Conservation (phyloP, 208 protist species). For the Leishmania guyanensis region DNA sequence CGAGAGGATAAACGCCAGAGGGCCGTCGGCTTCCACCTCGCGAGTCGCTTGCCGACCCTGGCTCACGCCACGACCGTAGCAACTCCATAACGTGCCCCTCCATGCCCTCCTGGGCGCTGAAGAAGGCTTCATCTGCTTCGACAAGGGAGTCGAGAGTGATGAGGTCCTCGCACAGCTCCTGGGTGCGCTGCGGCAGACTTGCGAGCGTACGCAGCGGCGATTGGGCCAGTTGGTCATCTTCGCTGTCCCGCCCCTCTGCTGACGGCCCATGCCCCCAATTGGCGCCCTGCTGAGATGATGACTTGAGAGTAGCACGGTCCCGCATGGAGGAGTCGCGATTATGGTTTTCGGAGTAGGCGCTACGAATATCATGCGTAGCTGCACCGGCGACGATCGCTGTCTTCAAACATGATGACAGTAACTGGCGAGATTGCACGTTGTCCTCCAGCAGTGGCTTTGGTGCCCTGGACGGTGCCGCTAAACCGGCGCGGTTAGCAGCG, state of each 20-base stretch:
- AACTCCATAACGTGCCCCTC: constrained; percentile 16
- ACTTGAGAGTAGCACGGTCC: not conserved
- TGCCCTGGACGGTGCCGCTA: not conserved
- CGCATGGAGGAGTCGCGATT: not conserved
- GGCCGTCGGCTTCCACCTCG: constrained; percentile 11
- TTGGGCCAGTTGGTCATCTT: not conserved
- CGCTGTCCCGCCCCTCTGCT: not conserved
- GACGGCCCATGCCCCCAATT: not conserved
- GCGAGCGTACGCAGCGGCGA: not conserved
- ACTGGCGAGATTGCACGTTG: not conserved
- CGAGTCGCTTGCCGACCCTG: not conserved
- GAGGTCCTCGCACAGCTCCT: constrained; percentile 13
- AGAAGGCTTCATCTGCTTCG: constrained; percentile 20
- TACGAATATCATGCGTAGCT: not conserved
- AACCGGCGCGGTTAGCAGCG: not conserved
- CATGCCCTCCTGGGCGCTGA: constrained; percentile 15
- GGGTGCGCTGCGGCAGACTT: constrained; percentile 4
- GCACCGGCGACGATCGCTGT: not conserved
- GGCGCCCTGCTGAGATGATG: not conserved
- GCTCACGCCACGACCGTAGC: constrained; percentile 13
- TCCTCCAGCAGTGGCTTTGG: not conserved
- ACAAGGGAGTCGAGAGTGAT: constrained; percentile 6
- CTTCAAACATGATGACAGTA: not conserved
- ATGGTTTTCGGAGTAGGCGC: not conserved
- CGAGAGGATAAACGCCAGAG: constrained; percentile 6